phyloP scores from a whole-genome alignment of 2,329 filamentous ascomycete genomes.

The Sporothrix humicola region DNA sequence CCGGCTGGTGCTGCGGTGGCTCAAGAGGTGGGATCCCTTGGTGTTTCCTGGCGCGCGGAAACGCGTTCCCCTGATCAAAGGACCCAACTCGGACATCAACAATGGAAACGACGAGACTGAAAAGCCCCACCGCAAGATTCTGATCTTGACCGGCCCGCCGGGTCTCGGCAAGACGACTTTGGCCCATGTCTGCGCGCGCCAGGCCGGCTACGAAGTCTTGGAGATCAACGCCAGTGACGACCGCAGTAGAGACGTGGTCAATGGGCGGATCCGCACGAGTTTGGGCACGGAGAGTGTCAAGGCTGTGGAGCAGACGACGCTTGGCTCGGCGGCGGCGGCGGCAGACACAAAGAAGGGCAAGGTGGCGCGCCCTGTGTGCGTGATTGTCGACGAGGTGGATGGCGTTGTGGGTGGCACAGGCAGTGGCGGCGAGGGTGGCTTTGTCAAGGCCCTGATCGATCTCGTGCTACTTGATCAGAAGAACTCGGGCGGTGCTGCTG shows the following conservation, averaged over 20 bases:
- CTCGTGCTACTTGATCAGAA: conserved; percentile 85
- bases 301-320: conserved; percentile 64
- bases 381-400: conserved; percentile 96
- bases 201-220: conserved; percentile 94
- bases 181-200: conserved; percentile 91
- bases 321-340: conserved; percentile 37
- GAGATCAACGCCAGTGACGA: conserved; percentile 99
- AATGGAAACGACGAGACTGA: conserved; percentile 61
- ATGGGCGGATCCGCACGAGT: conserved; percentile 86
- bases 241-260: conserved; percentile 85
- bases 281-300: conserved; percentile 94
- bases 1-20: conserved; percentile 85
- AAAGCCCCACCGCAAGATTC: conserved; percentile 80
- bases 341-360: conserved; percentile 55
- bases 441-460: conserved; percentile 93
- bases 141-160: conserved; percentile 88
- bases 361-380: conserved; percentile 83
- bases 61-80: conserved; percentile 30
- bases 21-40: conserved; percentile 91
- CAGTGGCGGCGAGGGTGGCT: conserved; percentile 83
- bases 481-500: conserved; percentile 58
- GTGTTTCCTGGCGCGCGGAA: conserved; percentile 72
- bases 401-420: conserved; percentile 85
- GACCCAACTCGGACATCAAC: neutral
- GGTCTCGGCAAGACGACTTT: conserved; percentile 95